Conservation (phyloP, 208 protist genomes). For the Leishmania amazonensis region DNA sequence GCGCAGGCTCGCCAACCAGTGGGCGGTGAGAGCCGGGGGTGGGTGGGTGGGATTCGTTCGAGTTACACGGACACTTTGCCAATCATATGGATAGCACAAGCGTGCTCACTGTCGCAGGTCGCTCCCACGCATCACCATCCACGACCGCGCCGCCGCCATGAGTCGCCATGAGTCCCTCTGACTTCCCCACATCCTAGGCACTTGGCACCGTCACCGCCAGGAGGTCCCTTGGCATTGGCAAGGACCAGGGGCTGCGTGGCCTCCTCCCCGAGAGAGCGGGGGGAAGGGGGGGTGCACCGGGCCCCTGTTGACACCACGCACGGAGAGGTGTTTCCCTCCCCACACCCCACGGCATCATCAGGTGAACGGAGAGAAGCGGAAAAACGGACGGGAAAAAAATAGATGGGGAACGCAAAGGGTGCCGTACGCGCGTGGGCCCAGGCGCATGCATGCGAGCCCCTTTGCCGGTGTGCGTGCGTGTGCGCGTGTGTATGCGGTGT, state of each 20-base stretch:
- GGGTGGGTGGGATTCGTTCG: not conserved
- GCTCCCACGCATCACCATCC: not conserved
- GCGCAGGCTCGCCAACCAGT: not conserved
- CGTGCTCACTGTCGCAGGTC: not conserved
- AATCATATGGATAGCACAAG: not conserved
- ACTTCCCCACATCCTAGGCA: not conserved
- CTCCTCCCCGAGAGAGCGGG: not conserved
- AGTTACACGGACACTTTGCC: not conserved
- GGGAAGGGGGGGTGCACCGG: too few relatives aligned
- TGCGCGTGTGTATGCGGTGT: not conserved
- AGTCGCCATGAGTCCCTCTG: not conserved
- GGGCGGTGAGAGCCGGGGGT: not conserved
- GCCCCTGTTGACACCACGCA: too few relatives aligned
- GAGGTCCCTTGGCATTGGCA: not conserved
- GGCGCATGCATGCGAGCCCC: not conserved
- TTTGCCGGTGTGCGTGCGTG: not conserved
- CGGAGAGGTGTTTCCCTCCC: too few relatives aligned
- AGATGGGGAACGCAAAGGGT: too few relatives aligned
- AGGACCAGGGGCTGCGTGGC: not conserved
- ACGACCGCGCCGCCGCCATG: not conserved
- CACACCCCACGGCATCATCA: not conserved
- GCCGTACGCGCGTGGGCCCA: not conserved
- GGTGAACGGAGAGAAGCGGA: too few relatives aligned
- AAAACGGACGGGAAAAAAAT: too few relatives aligned
- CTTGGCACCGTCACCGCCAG: not conserved